Base-by-base conservation (phyloP, 768 basidiomycete genomes). In the Leccinum incarnatum region DNA sequence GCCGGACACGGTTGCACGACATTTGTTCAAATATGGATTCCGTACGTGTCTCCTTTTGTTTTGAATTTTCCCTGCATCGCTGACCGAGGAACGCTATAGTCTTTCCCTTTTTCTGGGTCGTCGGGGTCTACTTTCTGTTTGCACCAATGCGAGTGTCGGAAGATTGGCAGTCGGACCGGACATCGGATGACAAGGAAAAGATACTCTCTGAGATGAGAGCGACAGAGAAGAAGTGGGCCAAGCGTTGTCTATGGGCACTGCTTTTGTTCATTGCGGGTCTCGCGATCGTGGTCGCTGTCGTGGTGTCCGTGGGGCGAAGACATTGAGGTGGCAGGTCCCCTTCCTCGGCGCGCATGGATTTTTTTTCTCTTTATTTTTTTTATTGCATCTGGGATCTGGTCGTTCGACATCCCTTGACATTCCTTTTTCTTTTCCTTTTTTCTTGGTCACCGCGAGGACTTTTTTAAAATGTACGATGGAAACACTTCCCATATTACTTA, bases 1-100 rank as follows among this genome's bases (percentile, higher is more conserved):
- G 73, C 77, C 79, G 34, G 69, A 76, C 4, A 86, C 84, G 25
- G 79, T 86, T 51, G 82, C 85, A 6, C 78, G 80, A 72, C 83
- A 80, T 67, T 70, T 87, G 49, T 86, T 87, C 74, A 82, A 81
- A 65, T 85, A 85, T 58, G 83, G 84, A 47, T 86, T 87, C 65
- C 66, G 85, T 86, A 64, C 66, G 85, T 54, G 7, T n/a, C 19
- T 49, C 0, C 11, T 8, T 8, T 8, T 25, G 5, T 15, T 19
- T 25, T 11, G 8, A 21, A 3, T 12, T 10, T 2, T 17, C 6
- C 3, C 15, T 15, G 1, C 2, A 19, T 29, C 2, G 25, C 17
- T 3, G 47, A 25, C 47, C 25, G 14, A 2, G 21, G 23, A 25
- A 17, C 14, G 47, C 0, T 9, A 0, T 14, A 87, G 85, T 86